phyloP scores from a whole-genome alignment of 225 moss, liverwort and hornwort genomes.

The Pseudoscleropodium purum region DNA sequence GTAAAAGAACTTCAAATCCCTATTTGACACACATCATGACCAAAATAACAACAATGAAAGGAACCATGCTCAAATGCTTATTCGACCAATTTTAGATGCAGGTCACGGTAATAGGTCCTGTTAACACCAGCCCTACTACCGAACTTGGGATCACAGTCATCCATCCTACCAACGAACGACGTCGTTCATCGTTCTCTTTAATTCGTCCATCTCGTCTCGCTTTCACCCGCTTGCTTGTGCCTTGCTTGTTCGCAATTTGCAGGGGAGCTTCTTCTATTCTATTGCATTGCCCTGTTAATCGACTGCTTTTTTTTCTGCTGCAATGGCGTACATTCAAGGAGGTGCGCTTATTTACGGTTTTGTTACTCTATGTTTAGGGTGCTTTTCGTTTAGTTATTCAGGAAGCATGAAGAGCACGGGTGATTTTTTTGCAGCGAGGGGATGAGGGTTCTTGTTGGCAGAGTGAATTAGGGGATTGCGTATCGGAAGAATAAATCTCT shows the following conservation, averaged over 20 bases:
- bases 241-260: background rate
- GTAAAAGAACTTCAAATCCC: background rate
- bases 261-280: background rate
- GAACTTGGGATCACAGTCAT: background rate
- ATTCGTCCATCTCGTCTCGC: background rate
- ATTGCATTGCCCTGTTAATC: too few relatives aligned
- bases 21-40: too few relatives aligned
- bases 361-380: background rate
- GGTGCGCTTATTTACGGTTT: background rate
- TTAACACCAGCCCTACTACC: background rate
- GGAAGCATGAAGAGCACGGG: background rate
- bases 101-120: background rate
- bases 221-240: background rate
- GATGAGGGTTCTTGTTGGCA: background rate
- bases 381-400: background rate
- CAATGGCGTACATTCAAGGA: slow-evolving; percentile 18
- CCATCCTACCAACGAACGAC: background rate
- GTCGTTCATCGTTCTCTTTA: background rate
- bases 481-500: background rate
- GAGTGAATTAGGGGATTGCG: background rate
- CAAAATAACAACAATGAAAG: background rate
- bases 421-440: background rate
- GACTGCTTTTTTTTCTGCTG: background rate
- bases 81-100: too few relatives aligned
- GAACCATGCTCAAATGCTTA: background rate